Evolutionary conservation across 2,329 filamentous ascomycete genomes (phyloP).

Genomic region (Sporothrix sp.): DNA sequence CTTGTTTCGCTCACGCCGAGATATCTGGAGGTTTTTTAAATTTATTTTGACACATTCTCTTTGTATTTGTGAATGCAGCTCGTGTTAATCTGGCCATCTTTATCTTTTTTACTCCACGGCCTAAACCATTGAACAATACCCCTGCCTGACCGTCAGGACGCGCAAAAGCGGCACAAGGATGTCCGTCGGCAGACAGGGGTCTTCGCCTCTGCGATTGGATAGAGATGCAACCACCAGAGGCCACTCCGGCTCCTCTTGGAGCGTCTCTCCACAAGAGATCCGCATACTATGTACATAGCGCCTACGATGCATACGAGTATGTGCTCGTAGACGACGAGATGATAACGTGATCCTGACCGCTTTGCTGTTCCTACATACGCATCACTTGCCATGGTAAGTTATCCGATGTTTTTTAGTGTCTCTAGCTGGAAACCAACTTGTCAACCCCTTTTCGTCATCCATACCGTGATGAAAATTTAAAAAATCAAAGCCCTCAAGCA

Average conservation of each 20-base stretch:
- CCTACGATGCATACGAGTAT: no score
- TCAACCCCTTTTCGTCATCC: background rate
- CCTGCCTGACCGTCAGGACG: background rate
- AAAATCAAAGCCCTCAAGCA: background rate
- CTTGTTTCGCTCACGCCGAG: background rate
- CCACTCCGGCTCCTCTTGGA: background rate
- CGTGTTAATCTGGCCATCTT: background rate
- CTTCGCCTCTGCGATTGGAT: conserved; percentile 2
- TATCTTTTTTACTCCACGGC: background rate
- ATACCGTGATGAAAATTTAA: background rate
- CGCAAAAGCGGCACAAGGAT: background rate
- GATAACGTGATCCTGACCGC: background rate
- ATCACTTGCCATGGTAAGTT: no score
- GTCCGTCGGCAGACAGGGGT: background rate
- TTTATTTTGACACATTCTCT: no score
- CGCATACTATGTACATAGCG: no score
- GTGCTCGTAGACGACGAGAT: background rate
- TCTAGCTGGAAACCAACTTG: no score
- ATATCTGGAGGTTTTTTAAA: no score
- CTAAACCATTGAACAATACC: background rate
- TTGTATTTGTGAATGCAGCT: background rate
- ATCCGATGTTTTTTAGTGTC: no score
- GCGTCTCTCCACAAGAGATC: background rate
- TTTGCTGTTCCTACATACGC: background rate
- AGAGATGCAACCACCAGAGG: background rate